phyloP scores from a whole-genome alignment of 2,329 filamentous ascomycete species.

The Phoma sp. region DNA sequence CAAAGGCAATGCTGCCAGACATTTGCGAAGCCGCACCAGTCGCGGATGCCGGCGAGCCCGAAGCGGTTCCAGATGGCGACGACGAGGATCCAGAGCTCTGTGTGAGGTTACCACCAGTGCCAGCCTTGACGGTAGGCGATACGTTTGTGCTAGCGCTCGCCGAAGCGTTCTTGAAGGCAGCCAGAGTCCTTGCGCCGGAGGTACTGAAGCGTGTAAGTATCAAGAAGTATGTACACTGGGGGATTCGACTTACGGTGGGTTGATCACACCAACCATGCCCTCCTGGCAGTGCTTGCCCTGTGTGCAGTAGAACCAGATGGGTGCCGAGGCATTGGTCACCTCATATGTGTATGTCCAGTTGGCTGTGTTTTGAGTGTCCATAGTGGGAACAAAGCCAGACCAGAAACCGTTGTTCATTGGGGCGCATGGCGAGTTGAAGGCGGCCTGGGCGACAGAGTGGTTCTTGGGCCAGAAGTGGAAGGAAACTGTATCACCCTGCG shows the following conservation, averaged over 20 bases:
- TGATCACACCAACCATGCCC: conserved; percentile 51
- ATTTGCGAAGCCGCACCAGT: conserved; percentile 38
- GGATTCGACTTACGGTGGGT: conserved; percentile 40
- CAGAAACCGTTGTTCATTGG: conserved; percentile 45
- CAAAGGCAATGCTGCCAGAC: conserved; percentile 31
- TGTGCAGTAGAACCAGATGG: conserved; percentile 52
- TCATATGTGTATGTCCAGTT: conserved; percentile 39
- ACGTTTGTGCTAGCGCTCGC: conserved; percentile 26
- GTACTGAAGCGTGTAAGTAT: conserved; percentile 24
- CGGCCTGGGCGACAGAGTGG: conserved; percentile 47
- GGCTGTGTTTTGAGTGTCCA: conserved; percentile 29
- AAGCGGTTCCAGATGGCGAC: conserved; percentile 20
- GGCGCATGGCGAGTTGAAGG: conserved; percentile 44
- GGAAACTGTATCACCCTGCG: conserved; percentile 45
- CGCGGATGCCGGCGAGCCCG: conserved; percentile 23
- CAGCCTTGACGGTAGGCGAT: conserved; percentile 32
- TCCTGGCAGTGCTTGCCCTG: conserved; percentile 46
- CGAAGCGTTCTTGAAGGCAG: conserved; percentile 35
- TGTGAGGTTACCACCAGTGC: conserved; percentile 34
- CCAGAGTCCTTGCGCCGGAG: conserved; percentile 30
- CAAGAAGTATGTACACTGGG: background rate
- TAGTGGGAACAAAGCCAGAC: conserved; percentile 45
- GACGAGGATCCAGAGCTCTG: conserved; percentile 23
- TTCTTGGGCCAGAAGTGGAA: conserved; percentile 50
- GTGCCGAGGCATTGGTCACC: conserved; percentile 44